Conservation (phyloP, 257 asterid species). For the Haberlea rhodopensis region DNA sequence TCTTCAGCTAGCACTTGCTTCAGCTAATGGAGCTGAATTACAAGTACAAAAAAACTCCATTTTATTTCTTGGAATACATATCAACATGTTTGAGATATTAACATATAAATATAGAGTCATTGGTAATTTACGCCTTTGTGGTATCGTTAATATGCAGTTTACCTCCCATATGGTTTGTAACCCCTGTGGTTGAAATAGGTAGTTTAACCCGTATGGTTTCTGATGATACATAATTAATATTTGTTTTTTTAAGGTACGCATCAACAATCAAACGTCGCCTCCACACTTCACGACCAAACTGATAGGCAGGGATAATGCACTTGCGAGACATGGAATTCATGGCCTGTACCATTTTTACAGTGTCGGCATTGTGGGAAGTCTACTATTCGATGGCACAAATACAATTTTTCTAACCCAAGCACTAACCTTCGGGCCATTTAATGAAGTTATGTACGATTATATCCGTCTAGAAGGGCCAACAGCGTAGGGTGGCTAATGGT, state of each 20-base stretch:
- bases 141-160: too few relatives aligned
- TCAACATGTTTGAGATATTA: neutral
- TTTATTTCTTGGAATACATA: neutral
- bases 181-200: too few relatives aligned
- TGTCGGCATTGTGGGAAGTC: slow-evolving; percentile 40
- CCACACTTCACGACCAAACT: slow-evolving; percentile 51
- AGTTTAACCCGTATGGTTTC: too few relatives aligned
- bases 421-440: slow-evolving; percentile 49
- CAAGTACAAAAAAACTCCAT: slow-evolving; percentile 33
- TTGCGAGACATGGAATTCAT: slow-evolving; percentile 81
- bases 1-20: slow-evolving; percentile 57
- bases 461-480: slow-evolving; percentile 64
- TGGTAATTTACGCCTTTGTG: too few relatives aligned
- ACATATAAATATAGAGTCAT: too few relatives aligned
- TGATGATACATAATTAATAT: neutral
- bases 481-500: too few relatives aligned
- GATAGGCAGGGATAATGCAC: slow-evolving; percentile 76
- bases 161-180: too few relatives aligned
- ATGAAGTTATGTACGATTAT: slow-evolving; percentile 72
- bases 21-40: slow-evolving; percentile 43
- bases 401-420: slow-evolving; percentile 58
- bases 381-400: slow-evolving; percentile 47
- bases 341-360: slow-evolving; percentile 68
- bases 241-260: slow-evolving; percentile 38
- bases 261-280: slow-evolving; percentile 41